Percentiles rank a stretch among this genome's conserved stretches.
These are phyloP conservation scores for Apostasia shenzhenica DNA, from an alignment of 106 monocot genomes.

Conservation along the genomic window DNA sequence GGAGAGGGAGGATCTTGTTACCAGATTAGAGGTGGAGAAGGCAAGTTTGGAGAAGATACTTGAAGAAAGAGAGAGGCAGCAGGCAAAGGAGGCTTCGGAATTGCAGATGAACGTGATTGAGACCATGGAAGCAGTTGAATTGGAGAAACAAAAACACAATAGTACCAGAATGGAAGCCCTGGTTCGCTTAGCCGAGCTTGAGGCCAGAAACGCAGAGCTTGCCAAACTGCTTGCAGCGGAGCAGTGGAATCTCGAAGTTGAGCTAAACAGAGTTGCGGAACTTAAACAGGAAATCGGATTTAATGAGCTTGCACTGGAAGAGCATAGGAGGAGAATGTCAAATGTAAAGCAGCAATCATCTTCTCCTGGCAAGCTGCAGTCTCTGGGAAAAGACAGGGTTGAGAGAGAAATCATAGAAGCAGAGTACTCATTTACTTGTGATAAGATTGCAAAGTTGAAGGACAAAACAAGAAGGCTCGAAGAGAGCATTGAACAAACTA, in stretches of 20 bases:
- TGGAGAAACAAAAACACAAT: conserved; percentile 81
- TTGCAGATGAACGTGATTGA: conserved; percentile 76
- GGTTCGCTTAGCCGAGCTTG: conserved; percentile 66
- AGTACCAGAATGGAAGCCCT: conserved; percentile 96
- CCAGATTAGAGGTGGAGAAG: conserved; percentile 70
- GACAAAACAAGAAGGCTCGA: conserved; percentile 67
- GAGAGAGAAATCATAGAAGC: conserved; percentile 70
- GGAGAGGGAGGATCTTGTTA: conserved; percentile 63
- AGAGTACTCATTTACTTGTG: conserved; percentile 63
- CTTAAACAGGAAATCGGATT: conserved; percentile 56
- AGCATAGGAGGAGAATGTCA: conserved; percentile 37
- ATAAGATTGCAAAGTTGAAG: conserved; percentile 53
- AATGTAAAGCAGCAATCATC: conserved; percentile 24
- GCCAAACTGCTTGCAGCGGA: conserved; percentile 58
- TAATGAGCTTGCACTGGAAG: conserved; percentile 61
- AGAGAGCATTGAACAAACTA: conserved; percentile 54
- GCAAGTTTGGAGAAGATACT: conserved; percentile 59
- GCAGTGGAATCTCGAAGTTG: conserved; percentile 79
- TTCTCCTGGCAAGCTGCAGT: conserved; percentile 31
- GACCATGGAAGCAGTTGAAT: conserved; percentile 82
- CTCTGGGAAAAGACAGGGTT: conserved; percentile 32
- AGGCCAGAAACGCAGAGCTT: conserved; percentile 79
- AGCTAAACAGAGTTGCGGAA: conserved; percentile 47
- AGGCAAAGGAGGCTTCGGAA: conserved; percentile 79
- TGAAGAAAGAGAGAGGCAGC: conserved; percentile 59